Percentiles rank a stretch among this genome's conserved stretches.
phyloP scores from a whole-genome alignment of 2,329 filamentous ascomycete genomes.

The Scedosporium dehoogii region DNA sequence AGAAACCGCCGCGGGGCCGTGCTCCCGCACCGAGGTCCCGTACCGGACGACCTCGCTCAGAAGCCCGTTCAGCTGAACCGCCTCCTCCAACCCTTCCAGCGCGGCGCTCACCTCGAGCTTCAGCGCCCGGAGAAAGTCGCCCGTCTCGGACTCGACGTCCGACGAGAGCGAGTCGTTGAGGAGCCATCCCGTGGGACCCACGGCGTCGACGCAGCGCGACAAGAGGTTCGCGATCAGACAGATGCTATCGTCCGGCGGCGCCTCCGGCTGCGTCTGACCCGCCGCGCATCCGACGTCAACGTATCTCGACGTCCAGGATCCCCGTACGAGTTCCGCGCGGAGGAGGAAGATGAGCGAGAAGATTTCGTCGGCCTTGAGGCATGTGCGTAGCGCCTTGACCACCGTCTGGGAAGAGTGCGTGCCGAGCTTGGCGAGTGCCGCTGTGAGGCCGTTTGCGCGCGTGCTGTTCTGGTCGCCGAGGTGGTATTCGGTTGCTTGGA shows the following conservation, averaged over 20 bases:
- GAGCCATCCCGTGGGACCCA: slow-evolving; percentile 67
- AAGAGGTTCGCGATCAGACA: slow-evolving; percentile 62
- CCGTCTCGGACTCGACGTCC: slow-evolving; percentile 34
- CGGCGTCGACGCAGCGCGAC: slow-evolving; percentile 63
- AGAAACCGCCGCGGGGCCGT: not conserved
- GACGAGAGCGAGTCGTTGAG: slow-evolving; percentile 46
- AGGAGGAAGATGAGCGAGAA: slow-evolving; percentile 63
- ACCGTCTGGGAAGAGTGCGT: slow-evolving; percentile 51
- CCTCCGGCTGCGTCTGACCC: slow-evolving; percentile 12
- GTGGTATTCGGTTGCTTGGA: slow-evolving; percentile 58
- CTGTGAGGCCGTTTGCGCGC: slow-evolving; percentile 53
- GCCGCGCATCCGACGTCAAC: slow-evolving; percentile 42
- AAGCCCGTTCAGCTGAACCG: slow-evolving; percentile 52
- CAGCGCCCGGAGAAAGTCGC: slow-evolving; percentile 55
- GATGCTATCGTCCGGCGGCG: slow-evolving; percentile 58
- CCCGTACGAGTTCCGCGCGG: slow-evolving; percentile 61
- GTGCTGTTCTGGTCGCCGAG: slow-evolving; percentile 54
- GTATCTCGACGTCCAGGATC: slow-evolving; percentile 67
- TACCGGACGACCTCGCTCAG: slow-evolving; percentile 59
- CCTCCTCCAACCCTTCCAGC: slow-evolving; percentile 62
- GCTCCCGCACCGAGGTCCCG: slow-evolving; percentile 27
- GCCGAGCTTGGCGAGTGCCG: slow-evolving; percentile 61
- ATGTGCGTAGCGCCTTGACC: slow-evolving; percentile 51
- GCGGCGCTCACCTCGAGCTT: slow-evolving; percentile 61
- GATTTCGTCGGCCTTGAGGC: slow-evolving; percentile 57